These are phyloP conservation scores for Camptophora hylomeconis DNA, from an alignment of 2,329 filamentous ascomycete genomes.

Conservation along the genomic window DNA sequence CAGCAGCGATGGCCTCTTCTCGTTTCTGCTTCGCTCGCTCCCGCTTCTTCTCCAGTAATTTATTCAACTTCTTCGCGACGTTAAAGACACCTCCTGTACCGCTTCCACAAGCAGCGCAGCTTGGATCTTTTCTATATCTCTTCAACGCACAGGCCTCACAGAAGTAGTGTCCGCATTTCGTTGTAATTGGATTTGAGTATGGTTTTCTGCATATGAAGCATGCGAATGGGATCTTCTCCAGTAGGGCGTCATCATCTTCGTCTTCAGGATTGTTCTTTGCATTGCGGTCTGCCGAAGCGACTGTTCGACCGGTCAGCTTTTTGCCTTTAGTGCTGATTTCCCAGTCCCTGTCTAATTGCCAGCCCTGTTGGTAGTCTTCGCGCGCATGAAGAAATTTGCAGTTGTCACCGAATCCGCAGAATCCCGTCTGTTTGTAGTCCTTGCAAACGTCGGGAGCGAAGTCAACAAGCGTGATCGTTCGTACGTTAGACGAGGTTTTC, in stretches of 20 bases:
- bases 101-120: conserved; percentile 71
- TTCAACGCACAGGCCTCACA: conserved; percentile 81
- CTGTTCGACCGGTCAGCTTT: conserved; percentile 34
- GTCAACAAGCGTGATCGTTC: conserved; percentile 80
- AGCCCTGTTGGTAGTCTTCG: conserved; percentile 67
- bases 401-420: conserved; percentile 50
- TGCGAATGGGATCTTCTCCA: conserved; percentile 77
- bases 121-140: conserved; percentile 73
- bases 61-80: conserved; percentile 67
- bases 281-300: conserved; percentile 34
- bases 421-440: conserved; percentile 74
- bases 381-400: conserved; percentile 59
- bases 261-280: conserved; percentile 20
- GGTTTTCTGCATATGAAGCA: conserved; percentile 73
- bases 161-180: conserved; percentile 91
- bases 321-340: conserved; percentile 61
- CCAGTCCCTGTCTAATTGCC: conserved; percentile 93
- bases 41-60: conserved; percentile 59
- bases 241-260: conserved; percentile 28
- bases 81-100: conserved; percentile 88
- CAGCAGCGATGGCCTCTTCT: conserved; percentile 40
- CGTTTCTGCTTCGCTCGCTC: conserved; percentile 40
- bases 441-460: conserved; percentile 92
- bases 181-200: conserved; percentile 71
- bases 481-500: conserved; percentile 70